phyloP scores from a whole-genome alignment of 331 rosid species.

The Telfairia occidentalis region DNA sequence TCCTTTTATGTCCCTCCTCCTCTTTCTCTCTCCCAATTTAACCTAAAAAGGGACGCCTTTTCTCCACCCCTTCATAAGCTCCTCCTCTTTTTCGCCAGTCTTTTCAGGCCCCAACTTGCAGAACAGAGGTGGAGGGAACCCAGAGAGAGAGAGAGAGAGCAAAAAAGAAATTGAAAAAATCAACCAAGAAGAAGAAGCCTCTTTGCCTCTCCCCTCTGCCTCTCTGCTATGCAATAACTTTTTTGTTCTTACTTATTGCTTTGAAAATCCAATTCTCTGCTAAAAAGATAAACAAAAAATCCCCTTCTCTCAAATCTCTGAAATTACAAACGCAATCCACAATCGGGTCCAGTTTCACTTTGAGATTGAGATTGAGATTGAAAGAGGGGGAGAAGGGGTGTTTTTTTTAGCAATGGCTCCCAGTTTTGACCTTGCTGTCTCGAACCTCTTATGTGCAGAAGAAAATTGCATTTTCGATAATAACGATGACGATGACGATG shows the following conservation, averaged over 20 bases:
- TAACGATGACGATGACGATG: constrained; percentile 29
- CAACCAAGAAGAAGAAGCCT: background rate
- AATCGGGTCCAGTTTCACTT: background rate
- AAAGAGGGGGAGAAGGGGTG: background rate
- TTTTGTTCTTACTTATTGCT: constrained; percentile 29
- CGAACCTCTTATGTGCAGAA: constrained; percentile 78
- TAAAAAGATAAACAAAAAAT: background rate
- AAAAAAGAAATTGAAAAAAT: background rate
- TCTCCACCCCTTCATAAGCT: constrained; percentile 45
- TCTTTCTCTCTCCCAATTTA: constrained; percentile 23
- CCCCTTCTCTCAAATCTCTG: background rate
- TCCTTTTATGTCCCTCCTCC: constrained; percentile 24
- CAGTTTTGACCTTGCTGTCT: constrained; percentile 52
- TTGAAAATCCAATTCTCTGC: background rate
- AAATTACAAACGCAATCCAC: background rate
- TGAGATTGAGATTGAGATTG: background rate
- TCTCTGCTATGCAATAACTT: constrained; percentile 3
- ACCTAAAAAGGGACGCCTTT: constrained; percentile 47
- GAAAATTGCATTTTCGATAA: constrained; percentile 50
- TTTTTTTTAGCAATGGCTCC: constrained; percentile 39
- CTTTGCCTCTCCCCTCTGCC: background rate
- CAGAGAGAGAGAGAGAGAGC: background rate
- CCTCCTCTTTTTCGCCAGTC: constrained; percentile 31
- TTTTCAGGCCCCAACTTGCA: constrained; percentile 29
- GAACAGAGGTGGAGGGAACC: constrained; percentile 12